phyloP scores from a whole-genome alignment of 257 asterid species.

The Buddleja alternifolia region DNA sequence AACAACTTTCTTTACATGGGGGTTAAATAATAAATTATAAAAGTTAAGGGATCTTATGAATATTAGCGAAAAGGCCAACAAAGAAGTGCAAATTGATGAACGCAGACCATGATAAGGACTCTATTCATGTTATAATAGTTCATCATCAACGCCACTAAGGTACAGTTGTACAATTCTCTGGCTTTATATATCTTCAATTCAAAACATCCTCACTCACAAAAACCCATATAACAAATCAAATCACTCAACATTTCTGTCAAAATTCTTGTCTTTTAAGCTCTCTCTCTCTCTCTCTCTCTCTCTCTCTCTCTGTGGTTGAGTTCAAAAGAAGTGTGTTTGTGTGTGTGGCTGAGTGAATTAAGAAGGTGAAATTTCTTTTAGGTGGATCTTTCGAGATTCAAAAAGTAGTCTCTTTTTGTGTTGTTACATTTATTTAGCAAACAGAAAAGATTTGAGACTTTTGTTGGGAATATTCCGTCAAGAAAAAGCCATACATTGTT shows the following conservation, averaged over 20 bases:
- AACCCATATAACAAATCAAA: too few relatives aligned
- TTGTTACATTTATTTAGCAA: too few relatives aligned
- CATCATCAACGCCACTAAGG: too few relatives aligned
- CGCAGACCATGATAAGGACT: too few relatives aligned
- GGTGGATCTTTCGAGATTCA: too few relatives aligned
- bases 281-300: too few relatives aligned
- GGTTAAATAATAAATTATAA: background rate
- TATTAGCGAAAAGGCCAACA: background rate
- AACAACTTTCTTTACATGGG: background rate
- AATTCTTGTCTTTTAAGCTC: conserved; percentile 14
- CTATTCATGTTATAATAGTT: too few relatives aligned
- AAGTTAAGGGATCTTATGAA: background rate
- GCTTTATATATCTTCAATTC: too few relatives aligned
- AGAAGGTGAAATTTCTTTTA: too few relatives aligned
- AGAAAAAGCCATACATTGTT: background rate
- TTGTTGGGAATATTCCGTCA: conserved; percentile 25
- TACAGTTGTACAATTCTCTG: too few relatives aligned
- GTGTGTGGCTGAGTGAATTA: too few relatives aligned
- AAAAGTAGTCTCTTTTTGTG: too few relatives aligned
- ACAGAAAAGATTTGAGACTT: conserved; percentile 1
- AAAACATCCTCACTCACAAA: conserved; percentile 1
- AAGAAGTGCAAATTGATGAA: background rate
- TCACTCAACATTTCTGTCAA: background rate
- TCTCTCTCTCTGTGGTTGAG: conserved; percentile 6
- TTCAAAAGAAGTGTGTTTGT: background rate